phyloP scores from a whole-genome alignment of 176 grass and related monocot genomes.

The Bonia amplexicaulis region DNA sequence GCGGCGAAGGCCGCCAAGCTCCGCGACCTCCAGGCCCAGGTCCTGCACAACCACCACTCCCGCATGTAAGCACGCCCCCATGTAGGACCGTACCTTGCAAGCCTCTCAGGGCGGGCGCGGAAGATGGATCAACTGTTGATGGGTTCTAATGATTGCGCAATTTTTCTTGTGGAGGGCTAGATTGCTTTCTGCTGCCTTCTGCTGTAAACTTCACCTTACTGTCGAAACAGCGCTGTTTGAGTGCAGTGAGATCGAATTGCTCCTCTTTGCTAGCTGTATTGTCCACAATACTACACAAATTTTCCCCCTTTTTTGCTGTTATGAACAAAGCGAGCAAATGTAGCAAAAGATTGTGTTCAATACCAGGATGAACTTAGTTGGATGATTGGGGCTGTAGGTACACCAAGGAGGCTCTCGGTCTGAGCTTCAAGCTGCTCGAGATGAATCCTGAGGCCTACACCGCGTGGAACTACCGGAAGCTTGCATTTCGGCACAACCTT shows the following conservation, averaged over 20 bases:
- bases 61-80: constrained; percentile 41
- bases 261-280: too few species aligned
- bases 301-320: too few species aligned
- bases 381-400: constrained; percentile 34
- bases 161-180: not conserved
- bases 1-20: constrained; percentile 63
- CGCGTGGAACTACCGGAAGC: constrained; percentile 90
- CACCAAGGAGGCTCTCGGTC: constrained; percentile 65
- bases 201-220: not conserved
- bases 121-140: not conserved
- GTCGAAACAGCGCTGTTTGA: not conserved
- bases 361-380: not conserved
- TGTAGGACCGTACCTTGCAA: not conserved
- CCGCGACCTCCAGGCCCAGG: constrained; percentile 59
- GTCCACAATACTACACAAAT: too few species aligned
- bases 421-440: constrained; percentile 84
- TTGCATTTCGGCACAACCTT: constrained; percentile 65
- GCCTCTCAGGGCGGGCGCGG: not conserved
- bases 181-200: not conserved
- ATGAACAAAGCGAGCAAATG: not conserved
- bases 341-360: not conserved
- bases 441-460: constrained; percentile 87
- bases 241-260: too few species aligned
- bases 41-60: constrained; percentile 61
- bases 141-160: not conserved